Percentiles rank a stretch among this genome's conserved stretches.
Conservation (phyloP, 2,329 filamentous ascomycete species). For the Emericellopsis atlantica region DNA sequence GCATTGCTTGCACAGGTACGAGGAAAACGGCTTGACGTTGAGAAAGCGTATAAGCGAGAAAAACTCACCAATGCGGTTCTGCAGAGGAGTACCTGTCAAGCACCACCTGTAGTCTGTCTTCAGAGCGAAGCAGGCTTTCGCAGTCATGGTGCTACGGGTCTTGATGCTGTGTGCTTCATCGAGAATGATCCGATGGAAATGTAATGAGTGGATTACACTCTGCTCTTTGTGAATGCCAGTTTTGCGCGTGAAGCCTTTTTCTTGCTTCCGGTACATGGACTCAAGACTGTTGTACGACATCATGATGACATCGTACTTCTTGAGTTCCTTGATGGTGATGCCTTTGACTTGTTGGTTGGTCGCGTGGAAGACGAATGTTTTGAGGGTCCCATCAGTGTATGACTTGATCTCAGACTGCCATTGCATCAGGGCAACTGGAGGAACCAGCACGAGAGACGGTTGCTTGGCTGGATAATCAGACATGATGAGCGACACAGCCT, state of each 20-base stretch:
- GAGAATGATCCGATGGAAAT: conserved; percentile 83
- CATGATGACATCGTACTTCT: conserved; percentile 84
- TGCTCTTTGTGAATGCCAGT: conserved; percentile 69
- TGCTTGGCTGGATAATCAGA: conserved; percentile 76
- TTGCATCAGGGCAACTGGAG: conserved; percentile 89
- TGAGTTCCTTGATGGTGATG: conserved; percentile 61
- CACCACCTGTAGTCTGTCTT: conserved; percentile 90
- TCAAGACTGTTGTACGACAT: conserved; percentile 93
- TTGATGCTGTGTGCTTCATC: conserved; percentile 97
- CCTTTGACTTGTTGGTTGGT: conserved; percentile 74
- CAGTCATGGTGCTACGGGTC: conserved; percentile 77
- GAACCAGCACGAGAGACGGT: conserved; percentile 79
- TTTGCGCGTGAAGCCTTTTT: conserved; percentile 76
- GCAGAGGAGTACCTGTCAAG: conserved; percentile 84
- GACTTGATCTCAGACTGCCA: conserved; percentile 75
- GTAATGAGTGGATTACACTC: conserved; percentile 69
- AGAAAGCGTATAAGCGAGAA: conserved; percentile 91
- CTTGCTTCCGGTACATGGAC: conserved; percentile 83
- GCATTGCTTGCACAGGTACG: conserved; percentile 88
- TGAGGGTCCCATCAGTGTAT: conserved; percentile 78
- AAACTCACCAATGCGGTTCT: conserved; percentile 95
- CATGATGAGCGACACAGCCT: conserved; percentile 96
- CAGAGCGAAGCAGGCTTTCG: conserved; percentile 87
- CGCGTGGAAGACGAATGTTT: conserved; percentile 82
- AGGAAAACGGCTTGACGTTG: conserved; percentile 76